phyloP scores from a whole-genome alignment of 345 rosid species.

The Populus nigra region DNA sequence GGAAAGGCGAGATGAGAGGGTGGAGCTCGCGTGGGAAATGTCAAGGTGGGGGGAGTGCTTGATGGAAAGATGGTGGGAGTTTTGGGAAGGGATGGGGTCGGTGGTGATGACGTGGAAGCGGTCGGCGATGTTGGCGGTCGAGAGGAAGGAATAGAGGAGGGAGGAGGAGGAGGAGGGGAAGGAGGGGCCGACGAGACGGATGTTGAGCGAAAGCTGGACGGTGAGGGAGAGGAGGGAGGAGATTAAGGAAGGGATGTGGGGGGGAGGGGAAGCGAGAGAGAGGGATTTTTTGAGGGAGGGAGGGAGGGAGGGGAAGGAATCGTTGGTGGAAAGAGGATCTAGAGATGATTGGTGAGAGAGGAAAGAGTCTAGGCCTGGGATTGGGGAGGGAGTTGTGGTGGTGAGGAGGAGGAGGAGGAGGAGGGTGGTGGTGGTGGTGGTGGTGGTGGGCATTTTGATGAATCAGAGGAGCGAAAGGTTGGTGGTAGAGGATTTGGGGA shows the following conservation, averaged over 20 bases:
- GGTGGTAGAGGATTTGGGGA: background rate
- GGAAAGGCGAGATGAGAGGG: conserved; percentile 39
- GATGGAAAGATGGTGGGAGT: conserved; percentile 26
- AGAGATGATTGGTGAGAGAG: conserved; percentile 24
- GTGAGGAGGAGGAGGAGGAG: conserved; percentile 1
- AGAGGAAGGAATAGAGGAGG: conserved; percentile 24
- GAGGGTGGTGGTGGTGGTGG: background rate
- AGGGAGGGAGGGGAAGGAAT: conserved; percentile 29
- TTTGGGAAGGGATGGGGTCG: conserved; percentile 7
- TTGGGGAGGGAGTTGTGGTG: conserved; percentile 9
- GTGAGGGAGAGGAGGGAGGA: conserved; percentile 27
- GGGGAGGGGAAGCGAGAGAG: conserved; percentile 14
- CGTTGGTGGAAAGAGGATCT: conserved; percentile 70
- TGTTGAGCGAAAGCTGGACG: conserved; percentile 21
- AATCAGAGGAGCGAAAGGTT: background rate
- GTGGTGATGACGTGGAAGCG: conserved; percentile 34
- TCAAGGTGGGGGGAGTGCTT: conserved; percentile 30
- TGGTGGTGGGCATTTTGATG: conserved; percentile 19
- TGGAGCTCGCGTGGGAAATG: conserved; percentile 17
- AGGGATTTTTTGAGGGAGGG: conserved; percentile 23
- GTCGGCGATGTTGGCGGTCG: conserved; percentile 21
- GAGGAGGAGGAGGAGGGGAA: conserved; percentile 25
- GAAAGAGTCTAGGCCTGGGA: conserved; percentile 34
- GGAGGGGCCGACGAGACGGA: conserved; percentile 31
- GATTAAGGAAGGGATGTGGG: conserved; percentile 13